Percentiles rank a stretch among this genome's conserved stretches.
These are phyloP conservation scores for Carex kokanica DNA, from an alignment of 176 grass and related monocot genomes.

Conservation along the genomic window DNA sequence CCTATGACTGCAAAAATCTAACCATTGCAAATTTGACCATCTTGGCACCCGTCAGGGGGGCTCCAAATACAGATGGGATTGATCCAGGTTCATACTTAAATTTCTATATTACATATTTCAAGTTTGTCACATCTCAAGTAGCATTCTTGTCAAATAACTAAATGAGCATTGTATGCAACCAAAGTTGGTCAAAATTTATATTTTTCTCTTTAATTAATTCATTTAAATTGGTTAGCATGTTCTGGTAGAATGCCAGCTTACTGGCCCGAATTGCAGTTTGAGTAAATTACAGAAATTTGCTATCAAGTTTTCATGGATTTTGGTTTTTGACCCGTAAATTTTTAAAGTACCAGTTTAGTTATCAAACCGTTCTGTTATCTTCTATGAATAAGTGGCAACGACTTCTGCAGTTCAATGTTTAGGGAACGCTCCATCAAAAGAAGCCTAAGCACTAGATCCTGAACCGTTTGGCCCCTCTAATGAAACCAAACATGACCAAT, in stretches of 20 bases:
- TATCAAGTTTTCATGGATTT: not conserved
- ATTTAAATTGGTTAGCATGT: not conserved
- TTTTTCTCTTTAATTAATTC: not conserved
- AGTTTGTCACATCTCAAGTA: not conserved
- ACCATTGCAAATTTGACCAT: conserved; percentile 73
- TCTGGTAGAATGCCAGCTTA: not conserved
- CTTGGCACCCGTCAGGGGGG: conserved; percentile 56
- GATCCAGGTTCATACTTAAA: conserved; percentile 58
- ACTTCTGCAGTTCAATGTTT: not conserved
- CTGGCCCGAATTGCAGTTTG: not conserved
- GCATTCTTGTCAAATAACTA: not conserved
- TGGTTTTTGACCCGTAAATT: not conserved
- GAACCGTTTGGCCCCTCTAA: not conserved
- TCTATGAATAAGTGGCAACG: not conserved
- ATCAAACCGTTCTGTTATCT: not conserved
- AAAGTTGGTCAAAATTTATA: not conserved
- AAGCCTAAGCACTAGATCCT: not conserved
- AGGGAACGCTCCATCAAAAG: not conserved
- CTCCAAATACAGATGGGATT: conserved; percentile 97
- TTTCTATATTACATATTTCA: not conserved
- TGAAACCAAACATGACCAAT: not conserved
- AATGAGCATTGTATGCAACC: not conserved
- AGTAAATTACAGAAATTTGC: not conserved
- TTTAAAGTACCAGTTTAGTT: not conserved
- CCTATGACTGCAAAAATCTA: conserved; percentile 77